Conservation (phyloP, 108 stramenopile genomes). For the Ochromonas danica region DNA sequence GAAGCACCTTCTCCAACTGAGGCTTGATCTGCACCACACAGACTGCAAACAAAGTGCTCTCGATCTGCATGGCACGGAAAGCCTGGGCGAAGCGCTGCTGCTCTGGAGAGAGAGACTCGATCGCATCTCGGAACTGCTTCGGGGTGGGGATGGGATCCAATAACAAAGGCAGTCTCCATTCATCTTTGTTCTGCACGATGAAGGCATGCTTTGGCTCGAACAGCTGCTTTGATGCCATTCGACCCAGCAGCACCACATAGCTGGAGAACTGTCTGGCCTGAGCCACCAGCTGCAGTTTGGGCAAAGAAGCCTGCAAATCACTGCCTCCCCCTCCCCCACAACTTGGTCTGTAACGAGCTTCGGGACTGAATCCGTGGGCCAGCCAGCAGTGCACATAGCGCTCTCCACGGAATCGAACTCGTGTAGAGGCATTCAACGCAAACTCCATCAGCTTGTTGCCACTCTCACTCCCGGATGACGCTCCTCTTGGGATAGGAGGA, state of each 20-base stretch:
- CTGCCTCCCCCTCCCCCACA: too few species aligned
- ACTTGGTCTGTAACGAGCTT: too few species aligned
- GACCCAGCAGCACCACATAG: slow-evolving; percentile 53
- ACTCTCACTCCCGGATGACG: neutral
- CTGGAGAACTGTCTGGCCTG: neutral
- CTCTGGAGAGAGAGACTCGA: slow-evolving; percentile 72
- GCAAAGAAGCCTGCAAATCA: neutral
- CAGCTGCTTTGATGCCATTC: slow-evolving; percentile 58
- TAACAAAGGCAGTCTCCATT: slow-evolving; percentile 70
- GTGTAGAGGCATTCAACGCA: slow-evolving; percentile 2
- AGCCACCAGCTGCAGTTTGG: neutral
- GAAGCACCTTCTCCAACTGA: slow-evolving; percentile 69
- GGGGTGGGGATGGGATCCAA: slow-evolving; percentile 71
- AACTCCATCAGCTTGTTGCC: neutral
- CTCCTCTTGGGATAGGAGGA: neutral
- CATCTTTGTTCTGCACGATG: slow-evolving; percentile 81
- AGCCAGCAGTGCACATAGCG: neutral
- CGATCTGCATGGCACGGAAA: slow-evolving; percentile 73
- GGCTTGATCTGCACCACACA: slow-evolving; percentile 79
- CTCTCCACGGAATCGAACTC: neutral
- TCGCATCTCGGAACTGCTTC: slow-evolving; percentile 78
- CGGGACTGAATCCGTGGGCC: neutral
- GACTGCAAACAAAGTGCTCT: slow-evolving; percentile 73
- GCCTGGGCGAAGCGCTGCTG: slow-evolving; percentile 73
- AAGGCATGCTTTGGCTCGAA: slow-evolving; percentile 76